Evolutionary conservation across 2,329 filamentous ascomycete species (phyloP).

Genomic region (Talaromyces islandicus): DNA sequence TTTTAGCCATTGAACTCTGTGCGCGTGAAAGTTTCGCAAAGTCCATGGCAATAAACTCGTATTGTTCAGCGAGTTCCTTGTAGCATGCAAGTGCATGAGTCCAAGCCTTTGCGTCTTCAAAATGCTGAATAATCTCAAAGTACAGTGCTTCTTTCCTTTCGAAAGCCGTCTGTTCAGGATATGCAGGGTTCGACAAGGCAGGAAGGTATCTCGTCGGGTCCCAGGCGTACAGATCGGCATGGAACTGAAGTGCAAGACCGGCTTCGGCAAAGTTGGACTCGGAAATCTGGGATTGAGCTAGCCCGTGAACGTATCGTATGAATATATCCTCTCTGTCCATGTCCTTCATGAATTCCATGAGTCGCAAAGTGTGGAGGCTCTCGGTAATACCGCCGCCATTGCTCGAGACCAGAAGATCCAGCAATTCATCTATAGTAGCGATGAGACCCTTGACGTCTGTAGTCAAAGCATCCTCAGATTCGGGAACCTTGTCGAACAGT

Average conservation of each 20-base stretch:
- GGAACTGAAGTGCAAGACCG: constrained; percentile 78
- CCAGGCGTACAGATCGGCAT: constrained; percentile 92
- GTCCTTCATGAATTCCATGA: constrained; percentile 95
- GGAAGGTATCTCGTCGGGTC: constrained; percentile 63
- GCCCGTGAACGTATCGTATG: constrained; percentile 88
- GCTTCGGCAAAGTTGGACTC: constrained; percentile 79
- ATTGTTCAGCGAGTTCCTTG: constrained; percentile 84
- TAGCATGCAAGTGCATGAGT: constrained; percentile 81
- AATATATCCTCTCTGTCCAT: constrained; percentile 98
- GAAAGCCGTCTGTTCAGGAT: constrained; percentile 79
- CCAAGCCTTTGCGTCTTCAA: constrained; percentile 93
- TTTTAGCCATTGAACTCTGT: constrained; percentile 82
- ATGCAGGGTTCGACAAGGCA: constrained; percentile 65
- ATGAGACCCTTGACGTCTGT: constrained; percentile 72
- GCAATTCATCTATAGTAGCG: constrained; percentile 77
- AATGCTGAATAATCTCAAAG: constrained; percentile 90
- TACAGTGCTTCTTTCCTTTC: constrained; percentile 90
- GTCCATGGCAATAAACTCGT: constrained; percentile 83
- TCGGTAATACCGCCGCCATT: constrained; percentile 70
- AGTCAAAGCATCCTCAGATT: constrained; percentile 67
- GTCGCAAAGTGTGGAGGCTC: constrained; percentile 78
- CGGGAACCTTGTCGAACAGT: constrained; percentile 67
- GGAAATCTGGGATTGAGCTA: constrained; percentile 70
- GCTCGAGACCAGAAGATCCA: constrained; percentile 85
- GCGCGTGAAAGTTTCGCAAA: constrained; percentile 86